A percentile compares a stretch with the other conserved stretches of the same genome.
phyloP scores from a whole-genome alignment of 2,329 filamentous ascomycete species.

The Westerdykella ornata region DNA sequence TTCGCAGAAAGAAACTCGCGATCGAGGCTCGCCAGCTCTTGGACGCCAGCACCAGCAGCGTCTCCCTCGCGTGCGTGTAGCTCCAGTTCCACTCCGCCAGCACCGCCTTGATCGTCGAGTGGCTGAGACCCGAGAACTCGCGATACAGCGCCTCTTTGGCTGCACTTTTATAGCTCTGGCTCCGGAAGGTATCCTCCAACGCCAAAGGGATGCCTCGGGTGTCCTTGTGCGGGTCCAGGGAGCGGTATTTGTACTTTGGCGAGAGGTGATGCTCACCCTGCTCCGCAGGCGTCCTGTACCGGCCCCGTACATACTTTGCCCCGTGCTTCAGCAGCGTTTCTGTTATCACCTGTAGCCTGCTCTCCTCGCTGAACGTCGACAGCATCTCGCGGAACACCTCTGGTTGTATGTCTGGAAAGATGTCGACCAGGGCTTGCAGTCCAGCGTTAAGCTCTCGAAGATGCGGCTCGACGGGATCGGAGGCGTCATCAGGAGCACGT shows the following conservation, averaged over 20 bases:
- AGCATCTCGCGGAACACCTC: conserved; percentile 82
- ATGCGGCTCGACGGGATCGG: conserved; percentile 50
- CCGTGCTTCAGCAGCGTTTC: conserved; percentile 69
- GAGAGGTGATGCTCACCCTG: conserved; percentile 31
- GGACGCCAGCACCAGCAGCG: conserved; percentile 60
- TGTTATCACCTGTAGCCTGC: conserved; percentile 67
- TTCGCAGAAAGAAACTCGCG: conserved; percentile 61
- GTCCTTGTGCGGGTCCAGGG: conserved; percentile 24
- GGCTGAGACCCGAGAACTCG: conserved; percentile 69
- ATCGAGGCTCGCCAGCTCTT: conserved; percentile 74
- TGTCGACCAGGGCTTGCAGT: conserved; percentile 60
- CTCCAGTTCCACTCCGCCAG: conserved; percentile 75
- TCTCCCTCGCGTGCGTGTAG: conserved; percentile 64
- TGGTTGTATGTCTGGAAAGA: conserved; percentile 75
- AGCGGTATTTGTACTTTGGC: conserved; percentile 31
- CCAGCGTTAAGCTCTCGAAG: conserved; percentile 63
- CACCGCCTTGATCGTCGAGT: conserved; percentile 69
- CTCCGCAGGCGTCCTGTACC: conserved; percentile 42
- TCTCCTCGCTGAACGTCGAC: conserved; percentile 66
- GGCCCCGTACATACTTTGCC: conserved; percentile 62
- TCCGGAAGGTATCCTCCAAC: conserved; percentile 60
- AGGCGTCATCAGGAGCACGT: conserved; percentile 4
- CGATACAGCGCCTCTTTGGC: conserved; percentile 61
- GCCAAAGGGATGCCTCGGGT: conserved; percentile 42
- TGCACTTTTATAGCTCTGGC: conserved; percentile 59